Percentiles rank a stretch among this genome's conserved stretches.
Evolutionary conservation across 768 basidiomycete genomes (phyloP).

Genomic region (Albatrellus ellisii): DNA sequence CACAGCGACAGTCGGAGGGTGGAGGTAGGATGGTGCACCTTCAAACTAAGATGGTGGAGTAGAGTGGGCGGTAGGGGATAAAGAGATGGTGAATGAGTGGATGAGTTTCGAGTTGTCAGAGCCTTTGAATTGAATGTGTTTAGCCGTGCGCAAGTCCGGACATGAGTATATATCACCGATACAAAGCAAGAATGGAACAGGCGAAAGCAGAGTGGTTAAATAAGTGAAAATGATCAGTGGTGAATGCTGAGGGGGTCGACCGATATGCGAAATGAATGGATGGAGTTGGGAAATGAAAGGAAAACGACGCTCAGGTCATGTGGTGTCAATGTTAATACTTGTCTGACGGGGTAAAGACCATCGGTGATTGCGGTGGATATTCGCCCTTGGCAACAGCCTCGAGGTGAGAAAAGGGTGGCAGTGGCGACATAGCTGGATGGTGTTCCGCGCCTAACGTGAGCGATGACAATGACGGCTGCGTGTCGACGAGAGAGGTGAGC

Average conservation of each 20-base stretch:
- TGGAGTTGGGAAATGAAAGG: constrained; percentile 4
- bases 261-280: background rate
- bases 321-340: constrained; percentile 17
- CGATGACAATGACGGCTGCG: constrained; percentile 41
- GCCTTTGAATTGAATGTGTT: constrained; percentile 8
- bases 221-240: constrained; percentile 14
- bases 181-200: constrained; percentile 2
- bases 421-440: constrained; percentile 29
- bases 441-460: constrained; percentile 17
- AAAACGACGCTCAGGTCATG: constrained; percentile 3
- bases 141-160: constrained; percentile 7
- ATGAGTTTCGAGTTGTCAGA: constrained; percentile 6
- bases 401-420: constrained; percentile 71
- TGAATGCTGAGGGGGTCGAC: constrained; percentile 3
- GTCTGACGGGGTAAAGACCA: constrained; percentile 50
- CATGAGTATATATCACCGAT: constrained; percentile 12
- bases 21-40: constrained; percentile 9
- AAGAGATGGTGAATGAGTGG: constrained; percentile 5
- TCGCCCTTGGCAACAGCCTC: constrained; percentile 77
- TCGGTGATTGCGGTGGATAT: constrained; percentile 58
- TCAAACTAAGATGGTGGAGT: constrained; percentile 11
- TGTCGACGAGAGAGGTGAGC: constrained; percentile 1
- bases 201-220: constrained; percentile 4
- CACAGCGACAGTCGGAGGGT: constrained; percentile 6
- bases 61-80: constrained; percentile 5